These are phyloP conservation scores for Saksenaea vasiformis DNA, from an alignment of 371 early-diverging fungal species.

Conservation along the genomic window DNA sequence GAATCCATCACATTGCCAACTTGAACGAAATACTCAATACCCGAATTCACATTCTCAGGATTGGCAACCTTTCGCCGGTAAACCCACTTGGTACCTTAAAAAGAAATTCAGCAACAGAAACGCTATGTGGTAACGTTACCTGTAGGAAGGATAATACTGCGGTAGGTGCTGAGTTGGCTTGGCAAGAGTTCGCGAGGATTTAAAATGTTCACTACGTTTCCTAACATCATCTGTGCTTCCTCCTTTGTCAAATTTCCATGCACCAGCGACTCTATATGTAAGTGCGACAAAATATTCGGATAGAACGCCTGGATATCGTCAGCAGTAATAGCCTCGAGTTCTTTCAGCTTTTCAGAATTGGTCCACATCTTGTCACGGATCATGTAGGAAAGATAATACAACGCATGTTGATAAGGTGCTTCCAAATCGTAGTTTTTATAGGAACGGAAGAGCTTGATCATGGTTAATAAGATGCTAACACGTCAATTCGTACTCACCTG, in stretches of 20 bases:
- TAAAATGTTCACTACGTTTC: constrained; percentile 54
- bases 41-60: constrained; percentile 82
- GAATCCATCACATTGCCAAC: constrained; percentile 60
- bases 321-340: constrained; percentile 60
- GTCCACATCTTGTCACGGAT: constrained; percentile 85
- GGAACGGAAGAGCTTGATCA: constrained; percentile 51
- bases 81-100: constrained; percentile 55
- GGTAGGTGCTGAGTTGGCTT: constrained; percentile 58
- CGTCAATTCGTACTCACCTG: constrained; percentile 24
- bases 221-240: constrained; percentile 64
- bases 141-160: constrained; percentile 69
- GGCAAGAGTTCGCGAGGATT: constrained; percentile 64
- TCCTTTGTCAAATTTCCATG: constrained; percentile 79
- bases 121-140: constrained; percentile 5
- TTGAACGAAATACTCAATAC: constrained; percentile 81
- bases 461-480: no score
- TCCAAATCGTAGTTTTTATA: constrained; percentile 75
- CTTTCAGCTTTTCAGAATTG: constrained; percentile 72
- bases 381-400: constrained; percentile 73
- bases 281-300: constrained; percentile 65
- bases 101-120: neutral
- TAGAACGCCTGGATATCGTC: constrained; percentile 77
- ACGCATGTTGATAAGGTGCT: constrained; percentile 78
- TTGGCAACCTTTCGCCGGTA: constrained; percentile 70
- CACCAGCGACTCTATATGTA: constrained; percentile 79